Evolutionary conservation across 352 stramenopile genomes (phyloP).

Genomic region (Achlya hypogyna): DNA sequence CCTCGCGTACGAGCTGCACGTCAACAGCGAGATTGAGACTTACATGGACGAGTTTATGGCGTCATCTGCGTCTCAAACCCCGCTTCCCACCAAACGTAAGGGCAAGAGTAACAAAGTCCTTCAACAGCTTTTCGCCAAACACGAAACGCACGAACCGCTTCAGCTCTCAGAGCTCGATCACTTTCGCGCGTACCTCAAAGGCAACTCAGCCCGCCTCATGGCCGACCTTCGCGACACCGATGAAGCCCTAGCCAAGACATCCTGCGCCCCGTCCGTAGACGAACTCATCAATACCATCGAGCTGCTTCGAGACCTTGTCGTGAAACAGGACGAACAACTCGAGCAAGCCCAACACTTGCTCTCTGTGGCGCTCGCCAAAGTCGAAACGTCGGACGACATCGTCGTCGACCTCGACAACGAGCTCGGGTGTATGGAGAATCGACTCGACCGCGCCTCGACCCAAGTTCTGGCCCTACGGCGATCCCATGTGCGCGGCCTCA

Average conservation of each 20-base stretch:
- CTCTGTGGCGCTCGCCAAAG: not conserved
- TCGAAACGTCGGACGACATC: slow-evolving; percentile 2
- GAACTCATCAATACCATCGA: slow-evolving; percentile 1
- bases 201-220: not conserved
- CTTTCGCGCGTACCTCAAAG: not conserved
- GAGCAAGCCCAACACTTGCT: not conserved
- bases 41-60: not conserved
- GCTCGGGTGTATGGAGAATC: not conserved
- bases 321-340: slow-evolving; percentile 3
- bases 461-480: not conserved
- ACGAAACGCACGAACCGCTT: not conserved
- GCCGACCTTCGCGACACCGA: not conserved
- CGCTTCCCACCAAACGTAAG: not conserved
- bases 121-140: not conserved
- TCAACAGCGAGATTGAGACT: slow-evolving; percentile 1
- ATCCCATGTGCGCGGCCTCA: not conserved
- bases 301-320: not conserved
- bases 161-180: not conserved
- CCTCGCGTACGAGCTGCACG: not conserved
- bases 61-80: not conserved
- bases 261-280: not conserved
- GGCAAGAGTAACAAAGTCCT: not conserved
- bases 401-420: not conserved
- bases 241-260: not conserved
- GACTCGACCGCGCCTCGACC: not conserved